phyloP scores from a whole-genome alignment of 148 eudicot species.

The Limonium bicolor region DNA sequence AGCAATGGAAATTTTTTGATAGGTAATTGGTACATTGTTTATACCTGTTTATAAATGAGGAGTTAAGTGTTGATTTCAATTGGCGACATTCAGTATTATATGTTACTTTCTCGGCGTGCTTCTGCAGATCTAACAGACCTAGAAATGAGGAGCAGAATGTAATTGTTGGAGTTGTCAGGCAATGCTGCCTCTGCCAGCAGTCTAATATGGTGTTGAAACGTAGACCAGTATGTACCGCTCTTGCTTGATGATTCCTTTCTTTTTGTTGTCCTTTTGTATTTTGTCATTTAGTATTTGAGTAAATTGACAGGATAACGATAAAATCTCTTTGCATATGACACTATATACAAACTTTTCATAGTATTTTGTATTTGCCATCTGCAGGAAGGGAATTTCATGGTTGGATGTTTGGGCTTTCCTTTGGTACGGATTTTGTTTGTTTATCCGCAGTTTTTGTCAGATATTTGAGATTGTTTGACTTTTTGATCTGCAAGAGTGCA shows the following conservation, averaged over 20 bases:
- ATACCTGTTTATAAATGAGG: too few relatives aligned
- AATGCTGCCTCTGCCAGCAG: constrained; percentile 59
- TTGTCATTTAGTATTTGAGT: too few relatives aligned
- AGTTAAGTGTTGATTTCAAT: constrained; percentile 1
- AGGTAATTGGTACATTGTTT: too few relatives aligned
- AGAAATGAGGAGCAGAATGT: constrained; percentile 38
- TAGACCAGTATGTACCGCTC: constrained; percentile 37
- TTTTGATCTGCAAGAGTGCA: too few relatives aligned
- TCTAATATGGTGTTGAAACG: constrained; percentile 76
- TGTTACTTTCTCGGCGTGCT: not conserved
- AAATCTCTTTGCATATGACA: too few relatives aligned
- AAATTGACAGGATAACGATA: too few relatives aligned
- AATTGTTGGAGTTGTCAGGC: constrained; percentile 48
- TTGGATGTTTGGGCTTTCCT: constrained; percentile 90
- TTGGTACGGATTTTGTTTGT: too few relatives aligned
- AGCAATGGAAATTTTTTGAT: constrained; percentile 85
- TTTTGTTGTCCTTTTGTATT: not conserved
- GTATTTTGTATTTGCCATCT: constrained; percentile 5
- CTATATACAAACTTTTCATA: too few relatives aligned
- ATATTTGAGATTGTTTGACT: too few relatives aligned
- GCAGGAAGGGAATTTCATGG: constrained; percentile 98
- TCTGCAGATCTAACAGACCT: constrained; percentile 49
- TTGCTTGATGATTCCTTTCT: not conserved
- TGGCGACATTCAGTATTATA: not conserved
- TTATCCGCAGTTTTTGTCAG: too few relatives aligned